phyloP scores from a whole-genome alignment of 208 protist genomes.

The Leishmania braziliensis region DNA sequence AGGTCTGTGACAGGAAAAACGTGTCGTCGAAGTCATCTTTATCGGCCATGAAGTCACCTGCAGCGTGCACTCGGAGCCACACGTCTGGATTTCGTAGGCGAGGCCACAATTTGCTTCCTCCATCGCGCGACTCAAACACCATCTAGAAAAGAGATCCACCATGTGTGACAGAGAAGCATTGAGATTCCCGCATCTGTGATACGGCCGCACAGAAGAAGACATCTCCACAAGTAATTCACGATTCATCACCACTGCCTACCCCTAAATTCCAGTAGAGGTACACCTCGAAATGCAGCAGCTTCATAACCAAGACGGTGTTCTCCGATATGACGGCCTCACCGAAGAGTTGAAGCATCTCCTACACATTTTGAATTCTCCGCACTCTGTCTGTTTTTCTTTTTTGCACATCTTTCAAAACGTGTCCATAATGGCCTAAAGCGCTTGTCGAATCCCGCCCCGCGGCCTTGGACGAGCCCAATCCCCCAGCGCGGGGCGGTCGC shows the following conservation, averaged over 20 bases:
- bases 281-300: constrained; percentile 26
- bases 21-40: neutral
- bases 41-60: neutral
- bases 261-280: constrained; percentile 11
- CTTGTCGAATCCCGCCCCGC: too few species aligned
- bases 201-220: constrained; percentile 27
- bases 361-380: too few species aligned
- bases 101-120: constrained; percentile 41
- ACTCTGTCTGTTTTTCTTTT: too few species aligned
- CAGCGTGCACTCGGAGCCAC: constrained; percentile 9
- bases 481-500: too few species aligned
- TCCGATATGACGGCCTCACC: constrained; percentile 29
- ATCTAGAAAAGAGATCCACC: constrained; percentile 28
- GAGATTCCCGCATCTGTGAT: constrained; percentile 48
- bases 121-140: constrained; percentile 33
- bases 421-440: too few species aligned
- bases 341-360: constrained; percentile 1
- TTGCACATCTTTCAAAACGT: too few species aligned
- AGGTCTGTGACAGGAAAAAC: constrained; percentile 11
- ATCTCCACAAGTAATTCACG: neutral
- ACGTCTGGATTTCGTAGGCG: constrained; percentile 4
- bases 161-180: constrained; percentile 19
- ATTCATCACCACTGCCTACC: too few species aligned
- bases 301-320: constrained; percentile 33
- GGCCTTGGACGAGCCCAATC: too few species aligned